A percentile compares a stretch with the other conserved stretches of the same genome.
phyloP scores from a whole-genome alignment of 2,329 filamentous ascomycete species.

The Blumeria graminis region DNA sequence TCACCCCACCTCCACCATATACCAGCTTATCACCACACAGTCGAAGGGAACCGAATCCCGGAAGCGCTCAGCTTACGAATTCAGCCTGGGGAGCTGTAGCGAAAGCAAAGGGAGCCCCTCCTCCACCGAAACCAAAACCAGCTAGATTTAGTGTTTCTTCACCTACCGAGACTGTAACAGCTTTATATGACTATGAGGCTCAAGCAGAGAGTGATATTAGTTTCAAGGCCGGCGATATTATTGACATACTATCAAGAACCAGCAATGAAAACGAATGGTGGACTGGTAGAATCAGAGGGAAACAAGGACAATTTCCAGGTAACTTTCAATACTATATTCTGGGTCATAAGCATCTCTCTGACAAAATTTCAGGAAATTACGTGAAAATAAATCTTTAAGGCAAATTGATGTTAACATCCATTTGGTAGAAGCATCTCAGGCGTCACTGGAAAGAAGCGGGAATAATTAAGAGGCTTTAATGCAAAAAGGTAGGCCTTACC shows the following conservation, averaged over 20 bases:
- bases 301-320: slow-evolving; percentile 89
- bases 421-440: background rate
- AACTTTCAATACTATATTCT: slow-evolving; percentile 15
- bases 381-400: background rate
- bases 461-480: background rate
- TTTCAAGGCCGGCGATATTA: slow-evolving; percentile 68
- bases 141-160: slow-evolving; percentile 41
- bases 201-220: slow-evolving; percentile 86
- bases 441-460: background rate
- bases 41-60: slow-evolving; percentile 13
- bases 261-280: slow-evolving; percentile 94
- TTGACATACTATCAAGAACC: slow-evolving; percentile 70
- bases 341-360: background rate
- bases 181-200: slow-evolving; percentile 87
- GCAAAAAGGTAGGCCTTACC: background rate
- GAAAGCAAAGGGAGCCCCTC: slow-evolving; percentile 46
- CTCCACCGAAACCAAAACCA: slow-evolving; percentile 61
- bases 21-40: slow-evolving; percentile 17
- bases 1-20: slow-evolving; percentile 50
- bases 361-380: background rate
- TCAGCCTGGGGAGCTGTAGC: slow-evolving; percentile 24
- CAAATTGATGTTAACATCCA: background rate
- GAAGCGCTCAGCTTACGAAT: slow-evolving; percentile 19
- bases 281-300: slow-evolving; percentile 57
- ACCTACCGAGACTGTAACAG: slow-evolving; percentile 55